Evolutionary conservation across 1,284 basidiomycete species (phyloP).

Genomic region (Malassezia pachydermatis): DNA sequence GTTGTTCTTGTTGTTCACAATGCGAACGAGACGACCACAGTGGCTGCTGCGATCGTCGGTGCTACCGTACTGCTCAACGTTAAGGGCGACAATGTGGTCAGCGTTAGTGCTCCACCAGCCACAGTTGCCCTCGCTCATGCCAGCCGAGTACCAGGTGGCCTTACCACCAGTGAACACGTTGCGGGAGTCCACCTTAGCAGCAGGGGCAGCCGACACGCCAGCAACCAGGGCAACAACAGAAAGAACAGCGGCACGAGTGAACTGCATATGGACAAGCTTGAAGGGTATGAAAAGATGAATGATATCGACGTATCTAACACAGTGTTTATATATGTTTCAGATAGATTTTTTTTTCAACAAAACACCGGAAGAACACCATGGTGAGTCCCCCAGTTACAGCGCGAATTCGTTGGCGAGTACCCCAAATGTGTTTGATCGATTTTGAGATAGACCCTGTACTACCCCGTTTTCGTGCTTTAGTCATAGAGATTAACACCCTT

Average conservation of each 20-base stretch:
- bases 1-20: conserved; percentile 55
- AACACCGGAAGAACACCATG: too few species aligned
- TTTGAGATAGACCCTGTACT: too few species aligned
- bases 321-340: too few species aligned
- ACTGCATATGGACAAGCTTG: conserved; percentile 32
- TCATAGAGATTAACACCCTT: too few species aligned
- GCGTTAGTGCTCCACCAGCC: conserved; percentile 20
- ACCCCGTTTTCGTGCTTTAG: too few species aligned
- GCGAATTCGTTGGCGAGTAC: too few species aligned
- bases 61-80: conserved; percentile 32
- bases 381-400: too few species aligned
- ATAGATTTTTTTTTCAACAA: too few species aligned
- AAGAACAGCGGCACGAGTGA: conserved; percentile 28
- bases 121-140: conserved; percentile 25
- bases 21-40: conserved; percentile 60
- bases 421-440: too few species aligned
- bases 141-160: conserved; percentile 38
- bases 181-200: not conserved
- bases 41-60: conserved; percentile 18
- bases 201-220: conserved; percentile 29
- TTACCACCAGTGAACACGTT: conserved; percentile 25
- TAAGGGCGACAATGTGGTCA: conserved; percentile 38
- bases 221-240: conserved; percentile 22
- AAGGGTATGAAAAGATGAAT: too few species aligned
- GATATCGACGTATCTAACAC: too few species aligned